Base-by-base conservation (phyloP, 306 rosid species). In the Gleditsia sinensis region DNA sequence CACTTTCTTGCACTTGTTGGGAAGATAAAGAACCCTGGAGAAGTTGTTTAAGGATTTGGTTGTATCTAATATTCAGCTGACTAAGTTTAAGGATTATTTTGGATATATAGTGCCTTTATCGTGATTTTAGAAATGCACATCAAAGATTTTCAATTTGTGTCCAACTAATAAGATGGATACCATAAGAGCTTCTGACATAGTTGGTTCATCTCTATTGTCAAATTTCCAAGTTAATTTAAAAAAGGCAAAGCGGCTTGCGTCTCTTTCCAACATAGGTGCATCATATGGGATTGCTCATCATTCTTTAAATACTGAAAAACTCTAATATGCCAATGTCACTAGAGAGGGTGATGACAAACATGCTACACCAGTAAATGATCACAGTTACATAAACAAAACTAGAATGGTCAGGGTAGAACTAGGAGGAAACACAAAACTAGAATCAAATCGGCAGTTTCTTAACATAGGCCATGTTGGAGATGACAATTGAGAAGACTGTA, bases 61-160 rank as follows among this genome's bases (percentile, higher is more conserved):
- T n/a, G n/a, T n/a, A n/a, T n/a, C n/a, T n/a, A n/a, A n/a, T n/a
- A n/a, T n/a, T n/a, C n/a, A n/a, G n/a, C n/a, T n/a, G n/a, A n/a
- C n/a, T n/a, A n/a, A n/a, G n/a, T n/a, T n/a, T n/a, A n/a, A n/a
- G n/a, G n/a, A n/a, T n/a, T 43, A 74, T 77, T 78, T 90, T 67
- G 84, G 79, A 59, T 72, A 89, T 50, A 71, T 67, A 57, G 81
- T 73, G 72, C 65, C 80, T 7, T 56, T 73, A 60, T 86, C 91
- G 56, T 85, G 87, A 94, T 69, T 92, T 24, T 87, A 69, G 9
- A 89, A 89, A 78, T 94, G 97, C 82, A 82, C 86, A 24, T 67
- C 87, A 43, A 88, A 80, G 82, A 80, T 94, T 77, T 82, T 91
- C 30, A 90, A 76, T 14, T 72, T 78, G 32, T 88, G 97, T 65